Evolutionary conservation across 306 rosid species (phyloP).

Genomic region (Quercus rubra): DNA sequence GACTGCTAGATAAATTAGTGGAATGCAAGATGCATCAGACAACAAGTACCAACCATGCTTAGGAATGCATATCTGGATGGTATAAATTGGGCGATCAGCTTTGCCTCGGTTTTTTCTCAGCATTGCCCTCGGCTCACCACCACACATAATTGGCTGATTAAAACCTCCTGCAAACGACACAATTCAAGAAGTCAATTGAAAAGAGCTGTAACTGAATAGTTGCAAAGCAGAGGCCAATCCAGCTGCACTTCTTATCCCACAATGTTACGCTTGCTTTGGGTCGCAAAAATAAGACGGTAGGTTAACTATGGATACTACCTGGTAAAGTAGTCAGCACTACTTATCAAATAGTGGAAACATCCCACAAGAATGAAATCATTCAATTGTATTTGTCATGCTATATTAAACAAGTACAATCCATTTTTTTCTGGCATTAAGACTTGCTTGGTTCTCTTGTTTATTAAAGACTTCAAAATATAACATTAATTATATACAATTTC

Average conservation of each 20-base stretch:
- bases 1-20: neutral
- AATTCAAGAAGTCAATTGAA: neutral
- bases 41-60: slow-evolving; percentile 54
- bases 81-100: slow-evolving; percentile 75
- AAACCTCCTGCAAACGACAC: slow-evolving; percentile 64
- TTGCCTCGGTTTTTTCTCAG: slow-evolving; percentile 71
- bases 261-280: neutral
- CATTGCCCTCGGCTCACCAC: slow-evolving; percentile 94
- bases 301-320: no score
- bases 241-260: neutral
- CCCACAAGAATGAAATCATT: neutral
- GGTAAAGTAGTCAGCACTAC: no score
- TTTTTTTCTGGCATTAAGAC: neutral
- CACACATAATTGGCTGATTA: slow-evolving; percentile 97
- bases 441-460: neutral
- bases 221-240: neutral
- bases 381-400: neutral
- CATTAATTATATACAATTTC: neutral
- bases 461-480: neutral
- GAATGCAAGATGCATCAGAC: neutral
- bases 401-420: no score
- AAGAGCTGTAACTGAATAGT: neutral
- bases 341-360: no score
- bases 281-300: no score
- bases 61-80: slow-evolving; percentile 88